Percentiles rank a stretch among this genome's conserved stretches.
These are phyloP conservation scores for Hydnomerulius pinastri DNA, from an alignment of 768 basidiomycete genomes.

Conservation along the genomic window DNA sequence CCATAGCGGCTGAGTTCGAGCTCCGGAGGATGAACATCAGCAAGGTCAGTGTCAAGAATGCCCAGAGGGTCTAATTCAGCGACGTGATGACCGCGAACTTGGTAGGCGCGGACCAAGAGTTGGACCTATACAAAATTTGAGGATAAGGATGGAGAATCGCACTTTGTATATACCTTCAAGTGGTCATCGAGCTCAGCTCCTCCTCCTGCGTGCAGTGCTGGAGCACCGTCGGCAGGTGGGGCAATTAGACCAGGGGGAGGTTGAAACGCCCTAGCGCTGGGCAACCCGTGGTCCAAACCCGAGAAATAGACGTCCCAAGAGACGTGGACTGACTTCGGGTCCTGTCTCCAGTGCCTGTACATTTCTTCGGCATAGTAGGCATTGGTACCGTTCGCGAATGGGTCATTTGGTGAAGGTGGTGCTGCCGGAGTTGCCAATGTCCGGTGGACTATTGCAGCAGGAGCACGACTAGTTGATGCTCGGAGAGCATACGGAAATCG, in stretches of 20 bases:
- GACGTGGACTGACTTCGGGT: slow-evolving; percentile 88
- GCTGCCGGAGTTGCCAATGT: slow-evolving; percentile 49
- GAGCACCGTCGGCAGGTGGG: slow-evolving; percentile 76
- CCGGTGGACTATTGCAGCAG: slow-evolving; percentile 27
- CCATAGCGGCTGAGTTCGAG: slow-evolving; percentile 94
- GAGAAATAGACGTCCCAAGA: slow-evolving; percentile 96
- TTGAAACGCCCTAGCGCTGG: slow-evolving; percentile 78
- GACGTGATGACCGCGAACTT: slow-evolving; percentile 97
- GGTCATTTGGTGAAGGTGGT: slow-evolving; percentile 74
- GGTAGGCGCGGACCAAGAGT: slow-evolving; percentile 96
- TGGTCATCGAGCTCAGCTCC: slow-evolving; percentile 89
- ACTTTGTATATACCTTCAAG: slow-evolving; percentile 75
- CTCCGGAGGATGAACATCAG: slow-evolving; percentile 77
- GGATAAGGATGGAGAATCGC: background rate
- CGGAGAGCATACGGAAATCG: slow-evolving; percentile 35
- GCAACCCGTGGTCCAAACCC: slow-evolving; percentile 86
- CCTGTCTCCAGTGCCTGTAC: slow-evolving; percentile 90
- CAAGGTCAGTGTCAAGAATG: slow-evolving; percentile 87
- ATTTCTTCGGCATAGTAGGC: slow-evolving; percentile 96
- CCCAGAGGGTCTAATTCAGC: slow-evolving; percentile 96
- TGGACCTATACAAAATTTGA: slow-evolving; percentile 64
- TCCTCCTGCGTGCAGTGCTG: slow-evolving; percentile 65
- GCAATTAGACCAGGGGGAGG: slow-evolving; percentile 77
- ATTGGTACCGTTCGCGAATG: slow-evolving; percentile 93
- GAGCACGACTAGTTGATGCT: slow-evolving; percentile 16